Base-by-base conservation (phyloP, 768 basidiomycete genomes). In the Paxillus ammoniavirescens region DNA sequence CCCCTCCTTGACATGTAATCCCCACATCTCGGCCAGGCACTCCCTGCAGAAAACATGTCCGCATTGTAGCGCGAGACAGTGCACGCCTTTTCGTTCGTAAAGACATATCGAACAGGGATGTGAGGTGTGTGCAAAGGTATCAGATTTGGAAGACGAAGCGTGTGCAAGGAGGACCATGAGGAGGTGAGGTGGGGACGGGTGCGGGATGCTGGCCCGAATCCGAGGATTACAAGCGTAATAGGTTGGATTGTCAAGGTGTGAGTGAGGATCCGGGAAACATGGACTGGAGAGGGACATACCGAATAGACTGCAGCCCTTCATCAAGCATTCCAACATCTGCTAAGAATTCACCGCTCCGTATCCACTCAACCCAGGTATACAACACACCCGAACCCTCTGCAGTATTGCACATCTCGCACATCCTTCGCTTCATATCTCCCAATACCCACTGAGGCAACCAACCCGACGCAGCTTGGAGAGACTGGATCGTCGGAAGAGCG, bases 1-100 rank as follows among this genome's bases (percentile, higher is more conserved):
- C 7, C 93, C 93, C 65, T 95, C 92, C 45, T 71, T 73, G 49
- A 97, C 88, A 59, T 86, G 88, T 47, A 93, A 66, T 42, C 79
- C 77, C 93, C 93, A 97, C 65, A 89, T 94, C 48, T 88, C 86
- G 49, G 77, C 76, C 26, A 96, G 68, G 64, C 93, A 96, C 8
- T 78, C 68, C n/a, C 82, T 81, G 66, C 93, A 96, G 67, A 93
- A 95, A 12, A 93, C 79, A 67, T 95, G 93, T 1, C 71, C 69
- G 64, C 93, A 95, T 2, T 73, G 65, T 46, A 95, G 74, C 56
- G 81, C 77, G 14, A 93, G 61, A 65, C 92, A 93, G 58, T 82
- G 81, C 13, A 81, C 77, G 42, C 93, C 93, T 65, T 91, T 93
- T 53, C 83, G 71, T 13, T 81, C 78, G 35, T 80, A 78, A 4